Conservation (phyloP, 306 rosid genomes). For the Gastrolobium bilobum region DNA sequence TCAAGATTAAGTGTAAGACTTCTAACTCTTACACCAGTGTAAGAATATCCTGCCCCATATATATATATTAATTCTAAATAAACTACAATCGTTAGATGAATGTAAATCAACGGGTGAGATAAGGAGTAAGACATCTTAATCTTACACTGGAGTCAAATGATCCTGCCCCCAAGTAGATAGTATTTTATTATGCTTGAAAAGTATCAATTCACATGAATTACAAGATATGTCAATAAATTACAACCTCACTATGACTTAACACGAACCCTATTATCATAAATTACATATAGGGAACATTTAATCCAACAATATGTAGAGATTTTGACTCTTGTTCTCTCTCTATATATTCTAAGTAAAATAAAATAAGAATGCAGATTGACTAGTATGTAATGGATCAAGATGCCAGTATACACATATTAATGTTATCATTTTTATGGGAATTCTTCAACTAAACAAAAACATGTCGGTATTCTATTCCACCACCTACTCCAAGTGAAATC, state of each 20-base stretch:
- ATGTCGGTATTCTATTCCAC: neutral
- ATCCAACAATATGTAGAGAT: neutral
- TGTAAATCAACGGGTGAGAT: too few species aligned
- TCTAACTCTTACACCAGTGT: too few species aligned
- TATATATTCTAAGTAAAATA: constrained; percentile 1
- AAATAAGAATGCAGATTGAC: neutral
- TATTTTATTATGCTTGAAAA: neutral
- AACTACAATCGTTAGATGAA: too few species aligned
- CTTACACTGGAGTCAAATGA: too few species aligned
- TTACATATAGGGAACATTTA: neutral
- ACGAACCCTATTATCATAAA: constrained; percentile 2
- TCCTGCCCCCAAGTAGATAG: neutral
- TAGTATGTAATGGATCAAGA: neutral
- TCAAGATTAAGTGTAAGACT: too few species aligned
- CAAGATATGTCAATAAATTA: neutral
- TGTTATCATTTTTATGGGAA: constrained; percentile 25
- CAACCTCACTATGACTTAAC: neutral
- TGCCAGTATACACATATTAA: constrained; percentile 8
- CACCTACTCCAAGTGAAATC: constrained; percentile 29
- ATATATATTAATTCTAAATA: too few species aligned
- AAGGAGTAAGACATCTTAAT: too few species aligned
- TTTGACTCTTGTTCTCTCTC: neutral
- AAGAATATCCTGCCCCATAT: too few species aligned
- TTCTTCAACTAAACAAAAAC: constrained; percentile 22
- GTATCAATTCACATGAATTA: neutral